Evolutionary conservation across 1,284 basidiomycete genomes (phyloP).

Genomic region (Stereum hirsutum): DNA sequence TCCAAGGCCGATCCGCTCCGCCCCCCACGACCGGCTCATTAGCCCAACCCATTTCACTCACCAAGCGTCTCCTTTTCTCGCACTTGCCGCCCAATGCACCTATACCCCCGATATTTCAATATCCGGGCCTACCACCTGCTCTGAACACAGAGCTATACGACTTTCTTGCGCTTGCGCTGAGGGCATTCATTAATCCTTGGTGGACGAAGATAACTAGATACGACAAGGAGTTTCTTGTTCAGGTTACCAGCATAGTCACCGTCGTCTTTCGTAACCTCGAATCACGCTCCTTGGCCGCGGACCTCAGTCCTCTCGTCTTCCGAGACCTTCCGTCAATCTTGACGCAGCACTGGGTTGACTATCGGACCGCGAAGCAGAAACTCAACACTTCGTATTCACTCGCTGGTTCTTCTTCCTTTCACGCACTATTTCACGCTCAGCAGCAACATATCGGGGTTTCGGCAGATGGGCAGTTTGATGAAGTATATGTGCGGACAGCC

Average conservation of each 20-base stretch:
- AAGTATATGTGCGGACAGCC: slow-evolving; percentile 70
- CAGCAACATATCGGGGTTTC: slow-evolving; percentile 75
- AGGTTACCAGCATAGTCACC: slow-evolving; percentile 52
- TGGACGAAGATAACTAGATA: slow-evolving; percentile 75
- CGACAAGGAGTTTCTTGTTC: slow-evolving; percentile 73
- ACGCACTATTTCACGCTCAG: slow-evolving; percentile 63
- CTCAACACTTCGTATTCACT: slow-evolving; percentile 56
- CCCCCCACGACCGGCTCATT: slow-evolving; percentile 11
- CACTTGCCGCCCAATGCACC: slow-evolving; percentile 32
- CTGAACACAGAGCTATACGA: slow-evolving; percentile 67
- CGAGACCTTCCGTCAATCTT: slow-evolving; percentile 53
- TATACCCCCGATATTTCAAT: slow-evolving; percentile 45
- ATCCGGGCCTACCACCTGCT: slow-evolving; percentile 33
- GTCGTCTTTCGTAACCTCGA: slow-evolving; percentile 54
- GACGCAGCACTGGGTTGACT: slow-evolving; percentile 68
- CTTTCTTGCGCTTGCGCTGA: slow-evolving; percentile 64
- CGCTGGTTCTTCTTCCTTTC: slow-evolving; percentile 49
- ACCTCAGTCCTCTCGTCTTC: slow-evolving; percentile 51
- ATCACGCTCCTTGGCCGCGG: slow-evolving; percentile 40
- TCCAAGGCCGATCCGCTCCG: slow-evolving; percentile 11
- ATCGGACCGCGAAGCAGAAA: slow-evolving; percentile 54
- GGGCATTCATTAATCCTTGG: slow-evolving; percentile 74
- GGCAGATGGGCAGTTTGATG: slow-evolving; percentile 50
- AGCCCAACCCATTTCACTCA: slow-evolving; percentile 31
- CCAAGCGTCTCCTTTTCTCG: slow-evolving; percentile 66